Evolutionary conservation across 2,329 filamentous ascomycete genomes (phyloP).

Genomic region (Phyllosticta capitalensis): DNA sequence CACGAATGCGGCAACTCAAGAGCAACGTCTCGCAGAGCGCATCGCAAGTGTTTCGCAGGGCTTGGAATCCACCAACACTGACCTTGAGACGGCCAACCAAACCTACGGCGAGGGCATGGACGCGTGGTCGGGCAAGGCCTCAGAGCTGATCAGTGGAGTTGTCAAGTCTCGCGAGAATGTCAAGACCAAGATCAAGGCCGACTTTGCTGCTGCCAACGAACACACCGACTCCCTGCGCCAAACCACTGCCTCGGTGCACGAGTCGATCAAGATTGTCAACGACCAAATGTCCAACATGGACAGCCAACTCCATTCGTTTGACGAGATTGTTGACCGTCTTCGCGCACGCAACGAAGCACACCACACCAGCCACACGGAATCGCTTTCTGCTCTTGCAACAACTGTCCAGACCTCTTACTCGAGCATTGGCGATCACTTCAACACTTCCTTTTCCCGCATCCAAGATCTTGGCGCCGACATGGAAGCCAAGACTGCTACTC

Average conservation of each 20-base stretch:
- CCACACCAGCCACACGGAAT: constrained; percentile 58
- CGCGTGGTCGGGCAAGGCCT: constrained; percentile 61
- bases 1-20: constrained; percentile 63
- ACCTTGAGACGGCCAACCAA: constrained; percentile 55
- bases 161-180: constrained; percentile 64
- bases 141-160: constrained; percentile 59
- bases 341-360: constrained; percentile 71
- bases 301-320: constrained; percentile 78
- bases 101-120: constrained; percentile 65
- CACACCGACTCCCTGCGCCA: constrained; percentile 76
- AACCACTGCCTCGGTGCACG: constrained; percentile 78
- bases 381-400: constrained; percentile 54
- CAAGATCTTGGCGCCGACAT: constrained; percentile 61
- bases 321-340: constrained; percentile 80
- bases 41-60: constrained; percentile 54
- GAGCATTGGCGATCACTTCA: constrained; percentile 61
- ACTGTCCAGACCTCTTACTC: constrained; percentile 65
- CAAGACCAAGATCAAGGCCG: constrained; percentile 73
- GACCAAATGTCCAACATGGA: constrained; percentile 81
- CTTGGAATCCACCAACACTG: constrained; percentile 53
- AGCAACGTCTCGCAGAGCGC: constrained; percentile 57
- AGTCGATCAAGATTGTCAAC: constrained; percentile 83
- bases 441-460: constrained; percentile 57
- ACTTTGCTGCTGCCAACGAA: constrained; percentile 74
- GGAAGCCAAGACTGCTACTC: constrained; percentile 46